Conservation (phyloP, 495 filamentous ascomycete species). For the Hypoxylon rickii region DNA sequence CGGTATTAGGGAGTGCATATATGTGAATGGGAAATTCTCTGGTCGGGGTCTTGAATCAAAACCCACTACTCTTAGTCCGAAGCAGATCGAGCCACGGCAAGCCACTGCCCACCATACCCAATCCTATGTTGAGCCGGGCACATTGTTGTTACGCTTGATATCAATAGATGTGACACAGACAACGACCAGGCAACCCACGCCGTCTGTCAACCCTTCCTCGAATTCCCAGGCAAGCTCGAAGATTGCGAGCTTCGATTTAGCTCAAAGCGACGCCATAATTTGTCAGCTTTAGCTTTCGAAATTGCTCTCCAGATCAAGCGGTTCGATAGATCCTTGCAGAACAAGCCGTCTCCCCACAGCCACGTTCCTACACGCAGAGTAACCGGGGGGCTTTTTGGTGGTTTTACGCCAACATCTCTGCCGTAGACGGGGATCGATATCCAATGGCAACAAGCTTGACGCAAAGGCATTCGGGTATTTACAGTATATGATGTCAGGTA, state of each 20-base stretch:
- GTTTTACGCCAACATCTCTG: too few species aligned
- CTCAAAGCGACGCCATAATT: neutral
- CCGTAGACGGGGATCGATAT: too few species aligned
- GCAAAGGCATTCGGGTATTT: too few species aligned
- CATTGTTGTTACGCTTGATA: neutral
- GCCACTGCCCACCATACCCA: neutral
- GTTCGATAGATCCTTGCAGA: too few species aligned
- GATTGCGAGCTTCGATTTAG: conserved; percentile 1
- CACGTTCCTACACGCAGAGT: too few species aligned
- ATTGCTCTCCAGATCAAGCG: neutral
- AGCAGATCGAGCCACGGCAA: neutral
- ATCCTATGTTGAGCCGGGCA: neutral
- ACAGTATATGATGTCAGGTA: too few species aligned
- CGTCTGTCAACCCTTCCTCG: neutral
- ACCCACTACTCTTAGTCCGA: neutral
- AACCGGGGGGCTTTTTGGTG: too few species aligned
- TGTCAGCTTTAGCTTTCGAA: neutral
- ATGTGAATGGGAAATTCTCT: neutral
- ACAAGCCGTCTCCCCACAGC: too few species aligned
- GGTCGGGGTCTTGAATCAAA: neutral
- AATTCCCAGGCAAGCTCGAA: conserved; percentile 1
- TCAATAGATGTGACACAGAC: neutral
- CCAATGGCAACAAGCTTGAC: too few species aligned
- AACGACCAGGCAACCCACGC: neutral
- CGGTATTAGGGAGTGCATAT: neutral